phyloP scores from a whole-genome alignment of 1,284 basidiomycete genomes.

The Termitomyces sp. region DNA sequence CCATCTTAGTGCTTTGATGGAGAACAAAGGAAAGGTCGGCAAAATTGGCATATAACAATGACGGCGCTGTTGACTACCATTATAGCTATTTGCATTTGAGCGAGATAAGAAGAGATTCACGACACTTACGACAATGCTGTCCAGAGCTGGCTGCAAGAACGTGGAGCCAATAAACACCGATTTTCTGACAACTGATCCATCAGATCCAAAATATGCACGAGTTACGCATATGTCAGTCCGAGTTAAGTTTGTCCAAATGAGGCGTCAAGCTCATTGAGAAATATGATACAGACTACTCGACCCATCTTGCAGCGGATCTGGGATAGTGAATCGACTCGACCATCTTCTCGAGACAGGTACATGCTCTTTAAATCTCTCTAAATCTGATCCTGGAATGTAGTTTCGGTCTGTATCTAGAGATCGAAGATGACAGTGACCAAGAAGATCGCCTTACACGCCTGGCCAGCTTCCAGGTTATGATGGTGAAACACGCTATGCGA shows the following conservation, averaged over 20 bases:
- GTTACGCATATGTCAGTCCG: conserved; percentile 80
- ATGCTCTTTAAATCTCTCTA: conserved; percentile 6
- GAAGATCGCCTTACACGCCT: conserved; percentile 77
- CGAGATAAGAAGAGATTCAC: conserved; percentile 73
- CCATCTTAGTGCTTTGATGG: conserved; percentile 85
- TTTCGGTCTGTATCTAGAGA: conserved; percentile 26
- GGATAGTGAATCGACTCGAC: conserved; percentile 87
- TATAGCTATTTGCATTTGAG: conserved; percentile 85
- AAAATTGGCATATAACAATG: not conserved
- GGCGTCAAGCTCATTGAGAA: conserved; percentile 3
- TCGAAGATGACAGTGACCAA: conserved; percentile 47
- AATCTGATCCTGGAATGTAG: not conserved
- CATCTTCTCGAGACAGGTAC: conserved; percentile 71
- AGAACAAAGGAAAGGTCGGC: conserved; percentile 70
- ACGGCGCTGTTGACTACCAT: conserved; percentile 3
- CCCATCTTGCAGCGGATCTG: conserved; percentile 91
- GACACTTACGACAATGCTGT: conserved; percentile 80
- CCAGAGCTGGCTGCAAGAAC: conserved; percentile 76
- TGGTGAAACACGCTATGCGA: conserved; percentile 93
- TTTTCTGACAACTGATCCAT: conserved; percentile 73
- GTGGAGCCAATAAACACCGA: conserved; percentile 69
- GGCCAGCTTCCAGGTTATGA: conserved; percentile 84
- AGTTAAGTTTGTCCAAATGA: not conserved
- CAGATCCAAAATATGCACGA: conserved; percentile 51
- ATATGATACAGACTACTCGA: conserved; percentile 65